Percentiles rank a stretch among this genome's conserved stretches.
Evolutionary conservation across 2,329 filamentous ascomycete genomes (phyloP).

Genomic region (Diplodia corticola): DNA sequence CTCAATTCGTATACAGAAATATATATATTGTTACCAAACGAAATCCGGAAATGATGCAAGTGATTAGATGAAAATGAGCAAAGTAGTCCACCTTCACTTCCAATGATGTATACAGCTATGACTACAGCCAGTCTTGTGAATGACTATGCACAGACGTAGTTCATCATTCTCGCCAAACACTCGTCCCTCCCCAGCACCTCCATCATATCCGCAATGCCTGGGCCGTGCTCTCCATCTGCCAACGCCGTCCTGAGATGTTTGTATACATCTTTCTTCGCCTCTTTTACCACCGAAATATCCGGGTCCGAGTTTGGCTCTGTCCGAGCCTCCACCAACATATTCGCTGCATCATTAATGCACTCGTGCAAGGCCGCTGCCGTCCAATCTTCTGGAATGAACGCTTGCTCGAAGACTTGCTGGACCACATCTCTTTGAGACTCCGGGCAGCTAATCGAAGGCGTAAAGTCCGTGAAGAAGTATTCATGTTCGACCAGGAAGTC

Average conservation of each 20-base stretch:
- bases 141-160: not conserved
- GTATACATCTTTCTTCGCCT: constrained; percentile 35
- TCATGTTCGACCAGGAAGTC: constrained; percentile 58
- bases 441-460: not conserved
- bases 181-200: constrained; percentile 34
- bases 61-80: not conserved
- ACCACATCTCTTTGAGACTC: not conserved
- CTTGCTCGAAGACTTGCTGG: not conserved
- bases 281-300: not conserved
- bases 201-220: constrained; percentile 40
- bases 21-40: not conserved
- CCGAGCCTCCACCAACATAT: not conserved
- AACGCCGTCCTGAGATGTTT: constrained; percentile 36
- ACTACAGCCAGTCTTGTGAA: not conserved
- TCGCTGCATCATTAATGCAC: not conserved
- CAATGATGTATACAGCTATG: no score
- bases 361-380: not conserved
- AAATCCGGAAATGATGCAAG: not conserved
- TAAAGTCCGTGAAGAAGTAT: constrained; percentile 54
- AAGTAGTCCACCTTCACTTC: no score
- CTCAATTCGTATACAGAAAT: not conserved
- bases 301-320: not conserved
- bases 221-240: constrained; percentile 35
- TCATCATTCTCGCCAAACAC: constrained; percentile 4
- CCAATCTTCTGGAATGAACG: constrained; percentile 3